Evolutionary conservation across 73 alveolate genomes (phyloP).

Genomic region (Uronychia binucleata): DNA sequence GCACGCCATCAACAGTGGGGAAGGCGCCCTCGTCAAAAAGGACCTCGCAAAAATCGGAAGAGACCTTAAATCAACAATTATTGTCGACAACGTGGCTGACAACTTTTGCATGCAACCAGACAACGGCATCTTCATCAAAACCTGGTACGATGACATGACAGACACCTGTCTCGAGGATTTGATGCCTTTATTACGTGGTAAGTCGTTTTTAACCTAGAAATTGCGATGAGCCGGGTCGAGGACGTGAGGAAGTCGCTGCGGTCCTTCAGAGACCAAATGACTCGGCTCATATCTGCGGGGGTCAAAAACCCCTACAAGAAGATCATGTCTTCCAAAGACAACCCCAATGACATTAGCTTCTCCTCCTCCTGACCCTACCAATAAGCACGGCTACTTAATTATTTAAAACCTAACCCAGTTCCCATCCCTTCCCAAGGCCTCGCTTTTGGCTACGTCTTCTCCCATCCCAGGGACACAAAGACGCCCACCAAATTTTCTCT

Average conservation of each 20-base stretch:
- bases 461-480: neutral
- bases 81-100: slow-evolving; percentile 95
- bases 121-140: slow-evolving; percentile 92
- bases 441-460: neutral
- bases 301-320: slow-evolving; percentile 24
- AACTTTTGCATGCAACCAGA: slow-evolving; percentile 92
- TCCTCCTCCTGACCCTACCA: neutral
- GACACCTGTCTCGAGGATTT: slow-evolving; percentile 73
- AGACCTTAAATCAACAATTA: slow-evolving; percentile 79
- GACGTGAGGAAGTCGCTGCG: slow-evolving; percentile 47
- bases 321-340: neutral
- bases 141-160: slow-evolving; percentile 95
- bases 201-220: slow-evolving; percentile 22
- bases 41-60: slow-evolving; percentile 90
- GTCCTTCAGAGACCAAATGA: slow-evolving; percentile 47
- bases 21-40: slow-evolving; percentile 74
- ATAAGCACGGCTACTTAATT: neutral
- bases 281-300: slow-evolving; percentile 41
- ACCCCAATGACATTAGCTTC: neutral
- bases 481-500: too few species aligned
- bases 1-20: slow-evolving; percentile 75
- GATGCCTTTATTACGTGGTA: slow-evolving; percentile 44
- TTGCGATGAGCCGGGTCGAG: slow-evolving; percentile 18
- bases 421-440: neutral
- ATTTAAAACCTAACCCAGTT: neutral